A percentile compares a stretch with the other conserved stretches of the same genome.
Evolutionary conservation across 495 filamentous ascomycete species (phyloP).

Genomic region (Aspergillus egyptiacus): DNA sequence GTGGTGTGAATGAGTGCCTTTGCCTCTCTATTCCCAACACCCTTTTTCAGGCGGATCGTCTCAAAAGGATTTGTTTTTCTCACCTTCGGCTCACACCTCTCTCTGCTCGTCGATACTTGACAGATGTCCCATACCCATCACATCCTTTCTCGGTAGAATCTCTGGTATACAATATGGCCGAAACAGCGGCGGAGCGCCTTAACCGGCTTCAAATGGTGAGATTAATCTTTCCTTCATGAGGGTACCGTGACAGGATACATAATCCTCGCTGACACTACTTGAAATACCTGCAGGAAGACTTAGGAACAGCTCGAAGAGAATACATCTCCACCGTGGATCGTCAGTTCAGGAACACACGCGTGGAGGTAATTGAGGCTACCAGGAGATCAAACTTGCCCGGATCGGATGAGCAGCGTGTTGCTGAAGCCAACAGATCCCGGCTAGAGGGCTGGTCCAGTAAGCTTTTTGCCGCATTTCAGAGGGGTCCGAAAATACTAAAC

Average conservation of each 20-base stretch:
- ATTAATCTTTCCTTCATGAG: background rate
- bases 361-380: conserved; percentile 21
- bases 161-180: background rate
- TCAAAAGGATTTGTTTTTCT: background rate
- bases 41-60: background rate
- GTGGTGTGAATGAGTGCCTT: background rate
- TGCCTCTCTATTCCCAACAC: background rate
- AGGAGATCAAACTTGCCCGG: conserved; percentile 21
- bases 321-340: conserved; percentile 27
- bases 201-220: conserved; percentile 29
- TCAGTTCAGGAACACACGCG: background rate
- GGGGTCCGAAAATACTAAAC: background rate
- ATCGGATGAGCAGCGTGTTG: conserved; percentile 18
- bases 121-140: background rate
- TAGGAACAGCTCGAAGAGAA: conserved; percentile 33
- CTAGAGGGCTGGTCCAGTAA: conserved; percentile 31
- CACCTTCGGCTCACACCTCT: background rate
- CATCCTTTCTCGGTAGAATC: background rate
- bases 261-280: background rate
- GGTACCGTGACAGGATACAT: background rate
- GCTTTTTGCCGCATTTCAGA: background rate
- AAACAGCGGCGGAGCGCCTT: conserved; percentile 15
- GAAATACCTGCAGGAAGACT: conserved; percentile 22
- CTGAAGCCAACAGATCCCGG: conserved; percentile 13
- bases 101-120: background rate